Conservation (phyloP, 805 yeast genomes). For the Candida jianshihensis region DNA sequence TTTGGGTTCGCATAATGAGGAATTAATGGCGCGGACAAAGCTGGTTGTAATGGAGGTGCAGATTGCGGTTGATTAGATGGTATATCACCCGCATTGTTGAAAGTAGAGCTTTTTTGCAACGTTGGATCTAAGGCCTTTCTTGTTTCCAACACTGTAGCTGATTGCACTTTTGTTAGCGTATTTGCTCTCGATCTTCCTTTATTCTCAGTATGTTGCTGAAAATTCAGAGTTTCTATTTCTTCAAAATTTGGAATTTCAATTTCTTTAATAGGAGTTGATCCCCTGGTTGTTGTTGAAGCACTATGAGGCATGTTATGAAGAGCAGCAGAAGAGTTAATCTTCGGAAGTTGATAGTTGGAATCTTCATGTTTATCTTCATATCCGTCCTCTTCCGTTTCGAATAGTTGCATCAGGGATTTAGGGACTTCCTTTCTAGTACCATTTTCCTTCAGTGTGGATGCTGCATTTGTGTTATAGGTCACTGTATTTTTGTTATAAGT, state of each 20-base stretch:
- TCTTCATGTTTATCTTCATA: conserved; percentile 14
- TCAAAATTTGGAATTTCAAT: conserved; percentile 70
- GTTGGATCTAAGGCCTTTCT: conserved; percentile 17
- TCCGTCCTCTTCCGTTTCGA: conserved; percentile 44
- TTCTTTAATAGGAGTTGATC: conserved; percentile 51
- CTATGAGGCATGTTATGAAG: conserved; percentile 9
- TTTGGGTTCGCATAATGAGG: conserved; percentile 11
- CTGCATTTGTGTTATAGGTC: conserved; percentile 20
- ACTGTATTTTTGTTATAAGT: conserved; percentile 25
- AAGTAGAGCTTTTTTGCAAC: conserved; percentile 18
- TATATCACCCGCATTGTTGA: conserved; percentile 2
- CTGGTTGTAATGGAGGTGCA: background rate
- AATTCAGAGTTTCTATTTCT: conserved; percentile 25
- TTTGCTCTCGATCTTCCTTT: conserved; percentile 24
- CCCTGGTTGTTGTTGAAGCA: conserved; percentile 21
- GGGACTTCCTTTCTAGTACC: conserved; percentile 50
- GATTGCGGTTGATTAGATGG: conserved; percentile 1
- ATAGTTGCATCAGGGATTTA: conserved; percentile 60
- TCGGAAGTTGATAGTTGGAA: conserved; percentile 14
- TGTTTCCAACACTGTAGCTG: conserved; percentile 13
- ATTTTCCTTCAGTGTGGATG: conserved; percentile 20
- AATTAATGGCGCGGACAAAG: background rate
- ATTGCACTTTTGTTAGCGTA: conserved; percentile 20
- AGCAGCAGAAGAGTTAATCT: conserved; percentile 14
- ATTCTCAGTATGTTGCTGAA: conserved; percentile 13